Base-by-base conservation (phyloP, 2,329 filamentous ascomycete genomes). In the Trichoderma koningiopsis region DNA sequence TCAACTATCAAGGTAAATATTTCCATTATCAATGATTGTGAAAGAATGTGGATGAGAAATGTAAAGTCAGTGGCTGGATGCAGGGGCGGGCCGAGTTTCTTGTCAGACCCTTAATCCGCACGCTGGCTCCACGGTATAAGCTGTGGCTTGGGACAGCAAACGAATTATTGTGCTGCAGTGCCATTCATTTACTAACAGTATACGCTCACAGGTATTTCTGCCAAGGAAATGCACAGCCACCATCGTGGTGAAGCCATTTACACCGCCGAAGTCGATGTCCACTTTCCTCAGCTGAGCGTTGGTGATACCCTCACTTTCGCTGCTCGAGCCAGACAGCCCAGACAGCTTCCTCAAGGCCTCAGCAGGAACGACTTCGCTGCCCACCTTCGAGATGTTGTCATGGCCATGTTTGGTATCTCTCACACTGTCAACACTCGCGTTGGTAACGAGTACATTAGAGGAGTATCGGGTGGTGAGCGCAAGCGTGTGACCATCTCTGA, bases 221-320 rank as follows among this genome's bases (percentile, higher is more conserved):
- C 92, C 68, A 81, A 92, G 75, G 87, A 93, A 76, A 95, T 96
- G 91, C 88, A 92, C 80, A 88, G 87, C 13, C 84, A 87, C 71
- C 94, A 95, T 81, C 89, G 92, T 33, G 93, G 93, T 72, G 93
- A 96, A 80, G 92, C 92, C 71, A 94, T 96, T 77, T 96, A 96
- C 81, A 94, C 92, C 0, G 92, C 92, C 70, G 92, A 96, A 78
- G 90, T 92, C 43, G 93, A 96, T 77, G 90, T 92, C 5, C 92
- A 94, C 79, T 94, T 94, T 76, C 91, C 92, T 14, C 87, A 90
- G 81, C 81, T 96, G 74, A 89, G 87, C 1, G 92, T 95, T 55
- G 91, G 91, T 63, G 91, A 95, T 74, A 96, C 92, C 1, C 84
- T 95, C 58, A 90, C 88, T 67, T 95, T 95, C 71, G 92, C 92